A percentile compares a stretch with the other conserved stretches of the same genome.
phyloP scores from a whole-genome alignment of 768 basidiomycete species.

The Lepiota venenata region DNA sequence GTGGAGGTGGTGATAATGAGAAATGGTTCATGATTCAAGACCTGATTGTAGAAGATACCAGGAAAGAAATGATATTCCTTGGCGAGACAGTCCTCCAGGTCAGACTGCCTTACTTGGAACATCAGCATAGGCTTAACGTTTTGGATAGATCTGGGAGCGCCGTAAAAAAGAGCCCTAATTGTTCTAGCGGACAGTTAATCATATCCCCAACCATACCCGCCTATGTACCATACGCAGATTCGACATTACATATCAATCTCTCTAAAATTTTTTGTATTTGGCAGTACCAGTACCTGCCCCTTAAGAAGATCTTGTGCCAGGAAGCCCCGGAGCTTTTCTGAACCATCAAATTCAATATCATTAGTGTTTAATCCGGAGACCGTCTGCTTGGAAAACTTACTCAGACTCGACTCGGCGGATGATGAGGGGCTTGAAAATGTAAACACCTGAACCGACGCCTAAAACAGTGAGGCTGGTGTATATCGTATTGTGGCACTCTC shows the following conservation, averaged over 20 bases:
- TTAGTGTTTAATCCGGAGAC: slow-evolving; percentile 1
- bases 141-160: slow-evolving; percentile 60
- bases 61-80: slow-evolving; percentile 96
- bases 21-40: slow-evolving; percentile 98
- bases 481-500: not conserved
- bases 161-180: slow-evolving; percentile 28
- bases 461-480: not conserved
- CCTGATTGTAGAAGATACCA: slow-evolving; percentile 92
- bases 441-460: slow-evolving; percentile 64
- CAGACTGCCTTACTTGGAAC: slow-evolving; percentile 10
- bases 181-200: slow-evolving; percentile 20
- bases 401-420: slow-evolving; percentile 18
- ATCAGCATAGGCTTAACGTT: slow-evolving; percentile 11
- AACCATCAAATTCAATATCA: slow-evolving; percentile 14
- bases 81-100: slow-evolving; percentile 98
- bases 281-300: not conserved
- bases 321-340: slow-evolving; percentile 1
- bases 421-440: slow-evolving; percentile 59
- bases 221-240: not conserved
- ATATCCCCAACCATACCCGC: slow-evolving; percentile 7
- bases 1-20: slow-evolving; percentile 77
- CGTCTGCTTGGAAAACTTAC: slow-evolving; percentile 14
- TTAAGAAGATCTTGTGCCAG: not conserved
- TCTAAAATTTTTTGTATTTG: not conserved
- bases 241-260: not conserved